Conservation (phyloP, 345 rosid species). For the Corchorus capsularis region DNA sequence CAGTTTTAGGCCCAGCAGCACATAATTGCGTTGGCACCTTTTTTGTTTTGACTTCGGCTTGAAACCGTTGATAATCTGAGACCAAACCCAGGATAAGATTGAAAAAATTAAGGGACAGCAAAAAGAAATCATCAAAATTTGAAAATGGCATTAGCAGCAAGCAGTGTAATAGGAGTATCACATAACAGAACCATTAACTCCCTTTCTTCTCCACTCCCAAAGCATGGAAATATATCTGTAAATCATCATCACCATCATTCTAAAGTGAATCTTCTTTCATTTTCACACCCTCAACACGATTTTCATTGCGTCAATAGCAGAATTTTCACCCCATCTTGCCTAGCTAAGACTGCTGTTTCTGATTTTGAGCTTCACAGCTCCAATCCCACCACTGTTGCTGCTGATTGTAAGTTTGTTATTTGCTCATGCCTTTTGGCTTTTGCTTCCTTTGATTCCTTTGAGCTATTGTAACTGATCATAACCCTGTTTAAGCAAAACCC, state of each 20-base stretch:
- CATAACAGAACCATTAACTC: slow-evolving; percentile 30
- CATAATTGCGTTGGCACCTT: too few species aligned
- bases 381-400: slow-evolving; percentile 10
- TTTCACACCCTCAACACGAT: neutral
- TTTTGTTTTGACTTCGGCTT: too few species aligned
- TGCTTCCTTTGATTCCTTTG: slow-evolving; percentile 19
- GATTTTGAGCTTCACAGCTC: slow-evolving; percentile 24
- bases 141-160: slow-evolving; percentile 39
- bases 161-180: slow-evolving; percentile 20
- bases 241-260: neutral
- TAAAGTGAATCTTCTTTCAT: slow-evolving; percentile 20
- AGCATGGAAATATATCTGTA: slow-evolving; percentile 3
- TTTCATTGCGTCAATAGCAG: neutral
- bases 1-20: too few species aligned
- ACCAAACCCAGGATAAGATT: slow-evolving; percentile 7
- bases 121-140: neutral
- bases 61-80: neutral
- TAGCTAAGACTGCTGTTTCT: slow-evolving; percentile 21
- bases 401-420: slow-evolving; percentile 25
- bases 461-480: neutral
- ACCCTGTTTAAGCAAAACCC: slow-evolving; percentile 7
- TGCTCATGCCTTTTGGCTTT: neutral
- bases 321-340: slow-evolving; percentile 19
- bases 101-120: too few species aligned
- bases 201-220: slow-evolving; percentile 28